These are phyloP conservation scores for Venturiaceae sp. DNA, from an alignment of 2,329 filamentous ascomycete species.

Conservation along the genomic window DNA sequence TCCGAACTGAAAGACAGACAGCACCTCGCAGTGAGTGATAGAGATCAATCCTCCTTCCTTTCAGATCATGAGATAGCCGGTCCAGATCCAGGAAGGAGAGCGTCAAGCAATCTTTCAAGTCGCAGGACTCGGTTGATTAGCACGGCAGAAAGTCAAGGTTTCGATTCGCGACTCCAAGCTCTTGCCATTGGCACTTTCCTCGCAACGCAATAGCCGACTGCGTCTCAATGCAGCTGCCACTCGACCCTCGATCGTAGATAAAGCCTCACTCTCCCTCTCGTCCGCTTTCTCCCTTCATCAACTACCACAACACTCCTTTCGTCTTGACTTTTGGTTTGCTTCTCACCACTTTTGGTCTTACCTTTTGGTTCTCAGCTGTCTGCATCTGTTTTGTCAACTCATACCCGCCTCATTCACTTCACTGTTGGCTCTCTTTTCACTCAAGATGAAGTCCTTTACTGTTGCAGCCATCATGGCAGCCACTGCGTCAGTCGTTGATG, in stretches of 20 bases:
- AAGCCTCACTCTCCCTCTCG: background rate
- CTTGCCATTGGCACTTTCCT: background rate
- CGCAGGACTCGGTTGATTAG: too few species aligned
- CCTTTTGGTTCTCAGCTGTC: background rate
- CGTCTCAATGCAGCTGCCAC: background rate
- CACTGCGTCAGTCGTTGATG: background rate
- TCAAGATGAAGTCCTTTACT: background rate
- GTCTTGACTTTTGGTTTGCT: slow-evolving; percentile 1
- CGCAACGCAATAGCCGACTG: background rate
- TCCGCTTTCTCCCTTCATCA: background rate
- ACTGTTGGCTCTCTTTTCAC: background rate
- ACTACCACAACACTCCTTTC: background rate
- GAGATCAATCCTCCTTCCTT: too few species aligned
- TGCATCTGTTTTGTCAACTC: background rate
- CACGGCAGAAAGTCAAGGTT: too few species aligned
- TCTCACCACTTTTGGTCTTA: background rate
- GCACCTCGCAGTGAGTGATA: too few species aligned
- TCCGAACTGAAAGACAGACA: too few species aligned
- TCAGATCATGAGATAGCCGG: too few species aligned
- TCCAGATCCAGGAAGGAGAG: background rate
- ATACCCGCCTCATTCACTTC: background rate
- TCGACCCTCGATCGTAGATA: background rate
- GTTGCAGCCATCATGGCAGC: slow-evolving; percentile 1
- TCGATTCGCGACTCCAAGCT: background rate
- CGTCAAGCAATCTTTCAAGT: background rate